Evolutionary conservation across 2,329 filamentous ascomycete species (phyloP), one percentile per base, ranked within the genome.

Genomic region (Stemphylium lycopersici): DNA sequence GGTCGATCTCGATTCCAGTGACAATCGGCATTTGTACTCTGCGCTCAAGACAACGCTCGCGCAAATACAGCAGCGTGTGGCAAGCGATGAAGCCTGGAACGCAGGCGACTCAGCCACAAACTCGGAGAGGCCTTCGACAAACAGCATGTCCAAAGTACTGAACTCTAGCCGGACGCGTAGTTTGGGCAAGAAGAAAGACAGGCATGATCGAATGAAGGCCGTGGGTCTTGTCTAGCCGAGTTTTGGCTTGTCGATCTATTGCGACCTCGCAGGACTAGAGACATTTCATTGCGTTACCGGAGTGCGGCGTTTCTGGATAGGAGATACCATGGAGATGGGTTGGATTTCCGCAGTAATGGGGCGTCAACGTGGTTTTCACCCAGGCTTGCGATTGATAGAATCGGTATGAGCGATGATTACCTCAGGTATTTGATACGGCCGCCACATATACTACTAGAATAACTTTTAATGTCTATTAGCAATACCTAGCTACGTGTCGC

Each of bases 1-100:
- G 72, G 71, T 73, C 11, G 72, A 74, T 39, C 64, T 74, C 6
- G 71, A 74, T 36, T 65, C 72, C 56, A 64, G 66, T 47, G 71
- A 74, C 41, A 74, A 74, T 36, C 58, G 63, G 41, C 68, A 74
- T 43, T 37, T 74, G 31, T 74, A 73, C 37, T 66, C 67, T 6
- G 71, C 72, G 49, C 58, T 74, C 8, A 74, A 73, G 55, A 71
- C 69, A 48, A 74, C 71, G 7, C 45, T 74, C 20, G 44, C 61
- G n/a, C 66, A 70, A 24, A 70, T 73, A 6, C 67, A 72, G 48
- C 65, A 69, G 46, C 55, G 64, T n/a, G 24, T 13, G 13, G 31
- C 12, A 7, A 18, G 34, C 7, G 42, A 44, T 24, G 42, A 44
- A 34, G 29, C 42, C 22, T 22, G 18, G 20, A n/a, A 8, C n/a